Percentiles rank a stretch among this genome's conserved stretches.
phyloP scores from a whole-genome alignment of 2,329 filamentous ascomycete species.

The Neonectria punicea region DNA sequence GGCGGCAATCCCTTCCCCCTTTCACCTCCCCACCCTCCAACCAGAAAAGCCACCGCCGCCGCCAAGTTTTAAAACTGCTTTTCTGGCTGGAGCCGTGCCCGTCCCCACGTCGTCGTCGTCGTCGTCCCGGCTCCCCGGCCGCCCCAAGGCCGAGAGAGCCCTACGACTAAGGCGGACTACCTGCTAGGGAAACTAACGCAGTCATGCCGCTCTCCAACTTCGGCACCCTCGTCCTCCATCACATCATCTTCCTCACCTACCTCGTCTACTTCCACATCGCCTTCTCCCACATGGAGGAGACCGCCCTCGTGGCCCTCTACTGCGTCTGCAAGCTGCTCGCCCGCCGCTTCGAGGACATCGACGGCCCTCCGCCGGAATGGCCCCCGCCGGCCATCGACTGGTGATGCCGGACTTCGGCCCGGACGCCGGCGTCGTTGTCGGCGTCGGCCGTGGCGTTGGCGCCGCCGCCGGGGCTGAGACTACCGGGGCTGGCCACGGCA shows the following conservation, averaged over 20 bases:
- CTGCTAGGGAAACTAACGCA: background rate
- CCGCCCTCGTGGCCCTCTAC: constrained; percentile 59
- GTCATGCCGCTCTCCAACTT: constrained; percentile 63
- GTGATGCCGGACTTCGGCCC: constrained; percentile 30
- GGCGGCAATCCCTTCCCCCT: background rate
- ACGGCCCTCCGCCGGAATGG: constrained; percentile 50
- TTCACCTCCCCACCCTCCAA: background rate
- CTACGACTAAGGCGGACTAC: background rate
- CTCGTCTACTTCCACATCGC: constrained; percentile 64
- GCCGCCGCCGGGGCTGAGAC: background rate
- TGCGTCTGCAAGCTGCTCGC: constrained; percentile 59
- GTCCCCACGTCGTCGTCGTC: background rate
- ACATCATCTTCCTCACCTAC: constrained; percentile 64
- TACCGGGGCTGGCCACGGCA: background rate
- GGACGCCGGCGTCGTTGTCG: constrained; percentile 21
- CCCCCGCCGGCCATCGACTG: constrained; percentile 46
- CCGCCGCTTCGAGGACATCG: constrained; percentile 59
- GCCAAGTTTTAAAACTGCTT: background rate
- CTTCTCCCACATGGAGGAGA: constrained; percentile 60
- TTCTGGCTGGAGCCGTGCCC: background rate
- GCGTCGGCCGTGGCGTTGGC: constrained; percentile 19
- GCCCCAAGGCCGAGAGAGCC: constrained; percentile 3
- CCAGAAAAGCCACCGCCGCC: background rate
- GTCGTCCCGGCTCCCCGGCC: constrained; percentile 7
- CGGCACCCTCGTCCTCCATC: constrained; percentile 61